Evolutionary conservation across 129 eudicot species (phyloP), one percentile per base, ranked within the genome.

Genomic region (Flaveria linearis): DNA sequence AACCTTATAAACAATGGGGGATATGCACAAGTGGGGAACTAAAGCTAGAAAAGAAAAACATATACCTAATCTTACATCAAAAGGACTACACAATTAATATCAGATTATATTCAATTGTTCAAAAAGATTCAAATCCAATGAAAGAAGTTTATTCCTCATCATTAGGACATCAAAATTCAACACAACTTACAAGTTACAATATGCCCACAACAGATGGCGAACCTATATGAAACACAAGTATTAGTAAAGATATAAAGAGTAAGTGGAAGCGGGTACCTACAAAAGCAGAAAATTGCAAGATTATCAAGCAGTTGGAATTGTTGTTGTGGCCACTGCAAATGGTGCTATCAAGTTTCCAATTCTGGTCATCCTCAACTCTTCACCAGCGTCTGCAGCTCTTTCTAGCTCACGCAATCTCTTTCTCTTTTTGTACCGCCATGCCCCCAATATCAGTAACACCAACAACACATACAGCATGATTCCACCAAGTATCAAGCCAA

Each of bases 381-480:
- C 98, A 67, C 97, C 96, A 47, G 65, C 86, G 30, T 93, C 96
- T 49, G 98, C 90, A 74, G 97, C 98, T 71, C 81, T 81, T 85
- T 86, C 97, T 86, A 90, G 83, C 47, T 84, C 82, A 60, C 80
- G 82, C 89, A 93, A 85, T 63, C 86, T 76, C 80, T 85, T 93
- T 81, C 84, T 85, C 46, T 60, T 72, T 68, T 75, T 81, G 58
- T 80, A 87, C 69, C 79, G 85, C 72, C 65, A 79, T 36, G 73
- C 73, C 91, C 90, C 88, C 11, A 83, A 8, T 41, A 87, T 76
- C 76, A 87, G 13, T 63, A 88, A 14, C 22, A 77, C 88, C 66
- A 84, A 46, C 36, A 87, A 22, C 69, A 80, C 83, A 85, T 88
- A 74, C 82, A 88, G 70, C 9, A 68, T 42, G 0, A 85, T 7